Conservation (phyloP, 1,284 basidiomycete genomes). For the Pulveroboletus sp. region DNA sequence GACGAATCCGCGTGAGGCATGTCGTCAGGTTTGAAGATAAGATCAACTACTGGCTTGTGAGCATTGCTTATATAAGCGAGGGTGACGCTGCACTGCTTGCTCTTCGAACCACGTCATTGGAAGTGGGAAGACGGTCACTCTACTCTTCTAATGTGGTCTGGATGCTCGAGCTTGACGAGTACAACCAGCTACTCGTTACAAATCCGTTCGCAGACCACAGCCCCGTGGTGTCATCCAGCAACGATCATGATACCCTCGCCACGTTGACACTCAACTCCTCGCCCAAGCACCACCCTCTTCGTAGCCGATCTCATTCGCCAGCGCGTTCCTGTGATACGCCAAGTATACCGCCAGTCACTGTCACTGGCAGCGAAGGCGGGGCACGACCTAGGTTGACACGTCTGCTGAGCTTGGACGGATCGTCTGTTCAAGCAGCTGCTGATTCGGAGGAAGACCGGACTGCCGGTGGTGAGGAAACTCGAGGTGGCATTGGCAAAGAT, state of each 20-base stretch:
- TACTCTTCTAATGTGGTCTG: constrained; percentile 22
- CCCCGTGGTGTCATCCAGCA: background rate
- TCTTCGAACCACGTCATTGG: background rate
- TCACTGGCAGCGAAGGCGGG: constrained; percentile 2
- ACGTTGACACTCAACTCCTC: background rate
- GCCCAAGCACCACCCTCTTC: constrained; percentile 23
- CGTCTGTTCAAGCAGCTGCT: background rate
- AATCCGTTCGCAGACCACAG: constrained; percentile 17
- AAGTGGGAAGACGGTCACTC: background rate
- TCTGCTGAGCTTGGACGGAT: background rate
- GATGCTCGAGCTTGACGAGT: constrained; percentile 29
- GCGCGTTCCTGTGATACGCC: background rate
- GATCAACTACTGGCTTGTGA: background rate
- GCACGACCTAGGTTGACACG: constrained; percentile 2
- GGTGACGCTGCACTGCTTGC: background rate
- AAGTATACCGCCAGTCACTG: background rate
- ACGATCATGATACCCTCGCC: background rate
- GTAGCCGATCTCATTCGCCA: constrained; percentile 16
- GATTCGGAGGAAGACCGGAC: background rate
- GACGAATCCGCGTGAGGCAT: constrained; percentile 89
- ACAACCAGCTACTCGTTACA: constrained; percentile 22
- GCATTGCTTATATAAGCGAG: constrained; percentile 22
- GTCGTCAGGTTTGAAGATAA: background rate
- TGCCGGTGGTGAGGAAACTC: background rate
- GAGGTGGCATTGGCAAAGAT: background rate